A percentile compares a stretch with the other conserved stretches of the same genome.
phyloP scores from a whole-genome alignment of 371 early-diverging fungal species.

The Synchytrium microbalum region DNA sequence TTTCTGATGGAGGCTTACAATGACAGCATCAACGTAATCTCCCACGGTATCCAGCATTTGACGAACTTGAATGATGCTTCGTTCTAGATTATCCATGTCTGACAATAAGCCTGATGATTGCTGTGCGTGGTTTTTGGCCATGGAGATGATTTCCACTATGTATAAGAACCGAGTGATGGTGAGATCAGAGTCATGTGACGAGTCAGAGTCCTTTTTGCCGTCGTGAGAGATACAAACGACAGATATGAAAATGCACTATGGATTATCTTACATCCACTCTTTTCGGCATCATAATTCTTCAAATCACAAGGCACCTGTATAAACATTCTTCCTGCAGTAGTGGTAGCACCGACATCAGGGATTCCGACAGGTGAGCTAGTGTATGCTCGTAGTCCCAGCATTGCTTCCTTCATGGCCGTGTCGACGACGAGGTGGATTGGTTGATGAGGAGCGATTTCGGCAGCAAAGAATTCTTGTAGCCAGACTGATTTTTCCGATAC shows the following conservation, averaged over 20 bases:
- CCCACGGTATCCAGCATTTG: slow-evolving; percentile 79
- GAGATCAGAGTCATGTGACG: neutral
- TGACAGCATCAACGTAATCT: slow-evolving; percentile 72
- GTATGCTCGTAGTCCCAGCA: neutral
- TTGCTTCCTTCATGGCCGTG: slow-evolving; percentile 50
- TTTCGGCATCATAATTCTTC: slow-evolving; percentile 80
- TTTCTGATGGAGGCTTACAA: slow-evolving; percentile 46
- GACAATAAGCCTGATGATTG: slow-evolving; percentile 26
- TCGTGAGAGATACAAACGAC: slow-evolving; percentile 3
- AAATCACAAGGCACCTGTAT: slow-evolving; percentile 79
- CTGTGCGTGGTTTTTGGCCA: slow-evolving; percentile 42
- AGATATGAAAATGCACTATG: neutral
- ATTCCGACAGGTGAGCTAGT: slow-evolving; percentile 64
- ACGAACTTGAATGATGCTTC: slow-evolving; percentile 65
- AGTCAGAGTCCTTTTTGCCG: too few relatives aligned
- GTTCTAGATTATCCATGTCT: slow-evolving; percentile 86
- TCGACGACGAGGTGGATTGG: slow-evolving; percentile 86
- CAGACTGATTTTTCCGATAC: slow-evolving; percentile 61
- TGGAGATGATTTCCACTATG: slow-evolving; percentile 68
- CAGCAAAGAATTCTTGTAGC: slow-evolving; percentile 79
- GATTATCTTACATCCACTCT: slow-evolving; percentile 59
- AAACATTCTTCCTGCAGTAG: slow-evolving; percentile 57
- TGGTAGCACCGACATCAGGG: slow-evolving; percentile 50
- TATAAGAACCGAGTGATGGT: slow-evolving; percentile 2
- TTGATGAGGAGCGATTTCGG: slow-evolving; percentile 57